phyloP scores from a whole-genome alignment of 2,329 filamentous ascomycete genomes.

The Leptodontidium sp. region DNA sequence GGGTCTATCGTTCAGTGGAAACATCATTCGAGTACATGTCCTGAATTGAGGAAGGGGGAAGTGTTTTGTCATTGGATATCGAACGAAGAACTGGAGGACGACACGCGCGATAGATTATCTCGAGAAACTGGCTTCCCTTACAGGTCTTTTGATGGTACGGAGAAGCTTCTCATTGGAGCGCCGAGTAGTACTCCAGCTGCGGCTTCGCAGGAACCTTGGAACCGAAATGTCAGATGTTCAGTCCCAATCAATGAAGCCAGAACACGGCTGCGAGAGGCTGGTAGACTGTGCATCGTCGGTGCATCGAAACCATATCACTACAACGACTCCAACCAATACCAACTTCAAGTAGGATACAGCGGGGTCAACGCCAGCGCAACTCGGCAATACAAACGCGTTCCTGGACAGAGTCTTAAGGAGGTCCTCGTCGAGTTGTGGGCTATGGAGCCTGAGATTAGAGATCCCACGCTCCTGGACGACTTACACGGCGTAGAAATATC shows the following conservation, averaged over 20 bases:
- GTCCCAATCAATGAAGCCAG: neutral
- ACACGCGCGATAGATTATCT: neutral
- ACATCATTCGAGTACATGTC: neutral
- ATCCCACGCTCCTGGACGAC: slow-evolving; percentile 19
- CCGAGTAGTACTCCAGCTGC: neutral
- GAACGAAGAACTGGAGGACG: slow-evolving; percentile 20
- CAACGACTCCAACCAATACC: slow-evolving; percentile 26
- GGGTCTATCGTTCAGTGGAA: slow-evolving; percentile 24
- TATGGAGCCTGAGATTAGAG: slow-evolving; percentile 22
- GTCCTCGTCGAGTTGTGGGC: slow-evolving; percentile 28
- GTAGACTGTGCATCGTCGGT: slow-evolving; percentile 23
- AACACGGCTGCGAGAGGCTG: slow-evolving; percentile 7
- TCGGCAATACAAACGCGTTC: slow-evolving; percentile 25
- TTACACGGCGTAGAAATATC: slow-evolving; percentile 28
- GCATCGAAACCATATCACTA: slow-evolving; percentile 25
- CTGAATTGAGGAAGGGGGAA: neutral
- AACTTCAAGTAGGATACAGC: slow-evolving; percentile 28
- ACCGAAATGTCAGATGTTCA: neutral
- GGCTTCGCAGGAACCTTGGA: neutral
- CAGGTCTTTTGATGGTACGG: slow-evolving; percentile 12
- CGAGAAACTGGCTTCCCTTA: neutral
- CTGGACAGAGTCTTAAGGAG: slow-evolving; percentile 25
- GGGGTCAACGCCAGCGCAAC: slow-evolving; percentile 24
- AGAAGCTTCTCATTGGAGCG: slow-evolving; percentile 17
- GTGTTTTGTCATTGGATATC: slow-evolving; percentile 29